These are phyloP conservation scores for Beauveria rudraprayagi DNA, from an alignment of 2,329 filamentous ascomycete species.

Conservation along the genomic window DNA sequence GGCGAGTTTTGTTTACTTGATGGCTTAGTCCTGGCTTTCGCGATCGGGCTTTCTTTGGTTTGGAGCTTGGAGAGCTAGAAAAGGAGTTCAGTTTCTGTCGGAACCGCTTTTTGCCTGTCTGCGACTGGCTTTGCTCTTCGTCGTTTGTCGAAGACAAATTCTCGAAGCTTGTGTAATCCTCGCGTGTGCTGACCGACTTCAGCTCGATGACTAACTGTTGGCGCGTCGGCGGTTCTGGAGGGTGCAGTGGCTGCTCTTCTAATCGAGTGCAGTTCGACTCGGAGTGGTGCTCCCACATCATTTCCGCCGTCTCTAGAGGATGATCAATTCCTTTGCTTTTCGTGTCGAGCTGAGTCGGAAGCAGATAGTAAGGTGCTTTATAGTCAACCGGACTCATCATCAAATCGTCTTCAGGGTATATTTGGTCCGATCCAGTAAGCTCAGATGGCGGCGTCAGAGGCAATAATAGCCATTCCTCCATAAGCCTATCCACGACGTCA, in stretches of 20 bases:
- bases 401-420: neutral
- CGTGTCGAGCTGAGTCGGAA: neutral
- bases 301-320: neutral
- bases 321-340: neutral
- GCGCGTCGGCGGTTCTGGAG: neutral
- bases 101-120: too few relatives aligned
- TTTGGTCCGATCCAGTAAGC: neutral
- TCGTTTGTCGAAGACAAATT: neutral
- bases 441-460: too few relatives aligned
- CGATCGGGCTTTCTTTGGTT: neutral
- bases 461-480: too few relatives aligned
- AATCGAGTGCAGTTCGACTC: neutral
- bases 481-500: too few relatives aligned
- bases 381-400: neutral
- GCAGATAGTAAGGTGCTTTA: neutral
- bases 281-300: neutral
- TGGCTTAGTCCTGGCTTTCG: neutral
- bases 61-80: neutral
- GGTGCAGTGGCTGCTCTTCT: neutral
- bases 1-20: neutral
- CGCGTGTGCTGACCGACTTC: neutral
- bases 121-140: neutral
- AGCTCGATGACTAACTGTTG: neutral
- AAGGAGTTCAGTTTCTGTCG: constrained; percentile 8
- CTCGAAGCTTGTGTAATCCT: neutral